phyloP scores from a whole-genome alignment of 2,329 filamentous ascomycete species.

The Balansia obtecta region DNA sequence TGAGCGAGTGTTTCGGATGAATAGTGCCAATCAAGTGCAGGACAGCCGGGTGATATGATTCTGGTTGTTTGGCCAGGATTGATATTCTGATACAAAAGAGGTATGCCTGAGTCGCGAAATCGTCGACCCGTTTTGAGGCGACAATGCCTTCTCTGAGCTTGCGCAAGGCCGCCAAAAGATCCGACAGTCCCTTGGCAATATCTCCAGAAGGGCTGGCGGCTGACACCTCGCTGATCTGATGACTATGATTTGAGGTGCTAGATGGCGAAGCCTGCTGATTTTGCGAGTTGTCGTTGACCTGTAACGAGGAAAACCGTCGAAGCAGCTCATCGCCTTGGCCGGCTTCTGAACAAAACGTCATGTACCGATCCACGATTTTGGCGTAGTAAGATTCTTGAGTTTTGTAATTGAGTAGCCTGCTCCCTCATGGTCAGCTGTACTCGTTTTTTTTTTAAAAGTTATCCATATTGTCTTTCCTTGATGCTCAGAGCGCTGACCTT shows the following conservation, averaged over 20 bases:
- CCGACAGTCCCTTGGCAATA: slow-evolving; percentile 53
- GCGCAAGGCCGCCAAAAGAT: slow-evolving; percentile 70
- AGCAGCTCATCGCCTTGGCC: slow-evolving; percentile 62
- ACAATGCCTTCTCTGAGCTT: slow-evolving; percentile 88
- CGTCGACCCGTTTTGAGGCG: slow-evolving; percentile 60
- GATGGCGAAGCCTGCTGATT: background rate
- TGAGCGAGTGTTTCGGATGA: slow-evolving; percentile 55
- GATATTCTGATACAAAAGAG: slow-evolving; percentile 81
- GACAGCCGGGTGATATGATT: slow-evolving; percentile 83
- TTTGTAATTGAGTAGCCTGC: slow-evolving; percentile 59
- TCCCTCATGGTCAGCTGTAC: background rate
- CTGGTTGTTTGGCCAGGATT: slow-evolving; percentile 68
- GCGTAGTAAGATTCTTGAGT: slow-evolving; percentile 77
- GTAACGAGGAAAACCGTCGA: slow-evolving; percentile 58
- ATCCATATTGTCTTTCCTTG: background rate
- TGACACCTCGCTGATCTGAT: background rate
- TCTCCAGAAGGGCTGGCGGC: slow-evolving; percentile 10
- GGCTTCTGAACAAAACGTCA: slow-evolving; percentile 72
- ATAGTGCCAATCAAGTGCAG: slow-evolving; percentile 64
- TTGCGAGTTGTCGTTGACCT: slow-evolving; percentile 6
- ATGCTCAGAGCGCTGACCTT: slow-evolving; percentile 38
- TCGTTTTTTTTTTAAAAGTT: background rate
- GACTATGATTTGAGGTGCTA: background rate
- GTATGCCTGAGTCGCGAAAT: slow-evolving; percentile 80
- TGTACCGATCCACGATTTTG: slow-evolving; percentile 77